Conservation (phyloP, 2,329 filamentous ascomycete genomes). For the Nemania abortiva region DNA sequence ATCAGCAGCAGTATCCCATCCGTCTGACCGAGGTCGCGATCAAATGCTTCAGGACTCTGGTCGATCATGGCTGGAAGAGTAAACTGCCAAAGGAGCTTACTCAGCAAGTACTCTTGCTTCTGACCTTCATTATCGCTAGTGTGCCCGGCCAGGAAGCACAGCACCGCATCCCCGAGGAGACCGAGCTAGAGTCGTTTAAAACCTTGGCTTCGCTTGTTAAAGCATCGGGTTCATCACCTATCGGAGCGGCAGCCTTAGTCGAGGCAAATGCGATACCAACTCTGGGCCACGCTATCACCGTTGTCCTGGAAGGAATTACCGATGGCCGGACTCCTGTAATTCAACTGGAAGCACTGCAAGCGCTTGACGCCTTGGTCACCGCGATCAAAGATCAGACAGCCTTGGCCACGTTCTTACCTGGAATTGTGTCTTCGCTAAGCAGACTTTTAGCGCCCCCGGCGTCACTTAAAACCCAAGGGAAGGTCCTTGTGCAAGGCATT, state of each 20-base stretch:
- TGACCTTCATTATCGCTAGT: slow-evolving; percentile 84
- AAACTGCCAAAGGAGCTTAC: slow-evolving; percentile 78
- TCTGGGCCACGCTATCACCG: slow-evolving; percentile 83
- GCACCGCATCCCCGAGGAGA: slow-evolving; percentile 75
- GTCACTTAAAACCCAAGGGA: slow-evolving; percentile 65
- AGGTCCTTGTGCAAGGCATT: slow-evolving; percentile 73
- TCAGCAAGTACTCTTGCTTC: slow-evolving; percentile 85
- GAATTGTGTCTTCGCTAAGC: slow-evolving; percentile 84
- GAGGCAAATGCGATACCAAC: slow-evolving; percentile 76
- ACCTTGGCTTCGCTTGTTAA: slow-evolving; percentile 76
- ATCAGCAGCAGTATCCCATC: slow-evolving; percentile 77
- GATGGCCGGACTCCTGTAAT: slow-evolving; percentile 74
- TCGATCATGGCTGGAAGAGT: slow-evolving; percentile 82
- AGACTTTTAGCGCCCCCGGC: slow-evolving; percentile 79
- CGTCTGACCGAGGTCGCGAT: slow-evolving; percentile 80
- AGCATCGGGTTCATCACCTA: slow-evolving; percentile 65
- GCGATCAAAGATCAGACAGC: slow-evolving; percentile 79
- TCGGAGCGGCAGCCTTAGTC: slow-evolving; percentile 63
- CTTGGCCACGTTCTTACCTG: slow-evolving; percentile 87
- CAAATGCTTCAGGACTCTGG: slow-evolving; percentile 78
- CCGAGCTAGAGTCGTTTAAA: slow-evolving; percentile 76
- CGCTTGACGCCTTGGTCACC: slow-evolving; percentile 71
- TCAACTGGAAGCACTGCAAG: slow-evolving; percentile 76
- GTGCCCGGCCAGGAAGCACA: slow-evolving; percentile 67
- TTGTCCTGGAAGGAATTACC: slow-evolving; percentile 79